phyloP scores from a whole-genome alignment of 345 rosid genomes.

The Eucalyptus lansdowneana region DNA sequence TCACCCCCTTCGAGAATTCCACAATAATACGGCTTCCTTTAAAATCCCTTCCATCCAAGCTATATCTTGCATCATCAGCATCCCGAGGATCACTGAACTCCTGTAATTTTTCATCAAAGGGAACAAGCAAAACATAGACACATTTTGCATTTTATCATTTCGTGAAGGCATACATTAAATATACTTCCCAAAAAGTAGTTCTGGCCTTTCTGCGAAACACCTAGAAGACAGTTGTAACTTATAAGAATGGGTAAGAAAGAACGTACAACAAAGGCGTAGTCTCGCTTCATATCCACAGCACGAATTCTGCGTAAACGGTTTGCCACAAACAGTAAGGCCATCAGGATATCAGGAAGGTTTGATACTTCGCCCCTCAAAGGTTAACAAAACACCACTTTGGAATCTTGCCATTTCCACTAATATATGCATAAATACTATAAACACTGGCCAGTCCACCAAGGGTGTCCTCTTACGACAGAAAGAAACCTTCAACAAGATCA shows the following conservation, averaged over 20 bases:
- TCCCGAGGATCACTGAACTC: constrained; percentile 93
- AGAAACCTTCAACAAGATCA: constrained; percentile 98
- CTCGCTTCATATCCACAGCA: constrained; percentile 99
- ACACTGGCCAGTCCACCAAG: constrained; percentile 91
- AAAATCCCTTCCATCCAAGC: constrained; percentile 66
- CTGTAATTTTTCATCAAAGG: constrained; percentile 25
- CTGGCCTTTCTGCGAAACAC: background rate
- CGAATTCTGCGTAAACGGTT: constrained; percentile 93
- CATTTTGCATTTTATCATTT: constrained; percentile 2
- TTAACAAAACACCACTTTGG: constrained; percentile 88
- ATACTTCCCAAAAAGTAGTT: background rate
- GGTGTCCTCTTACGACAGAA: constrained; percentile 89
- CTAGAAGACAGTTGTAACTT: background rate
- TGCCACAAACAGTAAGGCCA: constrained; percentile 99
- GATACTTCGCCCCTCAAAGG: constrained; percentile 82
- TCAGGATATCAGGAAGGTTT: constrained; percentile 81
- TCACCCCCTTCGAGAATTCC: constrained; percentile 87
- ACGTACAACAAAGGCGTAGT: constrained; percentile 98
- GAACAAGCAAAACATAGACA: constrained; percentile 4
- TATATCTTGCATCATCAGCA: constrained; percentile 88
- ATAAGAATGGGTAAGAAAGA: background rate
- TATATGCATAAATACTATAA: constrained; percentile 65
- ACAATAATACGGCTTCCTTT: constrained; percentile 90
- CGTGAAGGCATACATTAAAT: background rate
- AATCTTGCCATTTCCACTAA: constrained; percentile 72